Percentiles rank a stretch among this genome's conserved stretches.
These are phyloP conservation scores for Myxozyma vanderwaltii DNA, from an alignment of 805 yeast species.

Conservation along the genomic window DNA sequence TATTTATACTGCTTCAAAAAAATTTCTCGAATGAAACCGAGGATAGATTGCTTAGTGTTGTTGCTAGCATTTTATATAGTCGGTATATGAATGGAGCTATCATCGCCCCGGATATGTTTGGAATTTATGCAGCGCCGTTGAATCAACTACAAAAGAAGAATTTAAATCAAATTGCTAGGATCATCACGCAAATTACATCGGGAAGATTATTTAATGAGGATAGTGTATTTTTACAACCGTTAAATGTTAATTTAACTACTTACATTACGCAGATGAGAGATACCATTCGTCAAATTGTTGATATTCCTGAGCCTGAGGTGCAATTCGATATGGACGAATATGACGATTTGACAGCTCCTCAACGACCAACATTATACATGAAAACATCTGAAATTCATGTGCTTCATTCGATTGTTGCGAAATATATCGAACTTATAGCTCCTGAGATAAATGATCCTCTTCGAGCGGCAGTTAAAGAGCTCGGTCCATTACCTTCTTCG, in stretches of 20 bases:
- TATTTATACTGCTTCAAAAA: conserved; percentile 41
- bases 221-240: conserved; percentile 73
- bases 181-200: conserved; percentile 64
- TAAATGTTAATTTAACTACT: conserved; percentile 67
- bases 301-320: conserved; percentile 58
- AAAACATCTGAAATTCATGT: conserved; percentile 44
- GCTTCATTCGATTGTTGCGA: conserved; percentile 45
- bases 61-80: conserved; percentile 56
- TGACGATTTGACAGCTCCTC: conserved; percentile 66
- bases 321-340: conserved; percentile 64
- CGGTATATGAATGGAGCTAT: conserved; percentile 45
- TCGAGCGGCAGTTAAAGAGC: conserved; percentile 47
- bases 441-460: conserved; percentile 55
- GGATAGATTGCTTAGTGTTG: conserved; percentile 61
- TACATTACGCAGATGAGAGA: conserved; percentile 52
- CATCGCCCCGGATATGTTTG: conserved; percentile 50
- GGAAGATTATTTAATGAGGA: conserved; percentile 65
- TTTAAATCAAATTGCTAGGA: conserved; percentile 57
- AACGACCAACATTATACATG: conserved; percentile 45
- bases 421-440: conserved; percentile 38
- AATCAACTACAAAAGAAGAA: conserved; percentile 49
- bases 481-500: conserved; percentile 48
- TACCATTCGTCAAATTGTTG: conserved; percentile 53
- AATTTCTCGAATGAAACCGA: conserved; percentile 60
- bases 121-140: conserved; percentile 49